Evolutionary conservation across 768 basidiomycete genomes (phyloP), one percentile per base, ranked within the genome.

Genomic region (Boletus huronensis): DNA sequence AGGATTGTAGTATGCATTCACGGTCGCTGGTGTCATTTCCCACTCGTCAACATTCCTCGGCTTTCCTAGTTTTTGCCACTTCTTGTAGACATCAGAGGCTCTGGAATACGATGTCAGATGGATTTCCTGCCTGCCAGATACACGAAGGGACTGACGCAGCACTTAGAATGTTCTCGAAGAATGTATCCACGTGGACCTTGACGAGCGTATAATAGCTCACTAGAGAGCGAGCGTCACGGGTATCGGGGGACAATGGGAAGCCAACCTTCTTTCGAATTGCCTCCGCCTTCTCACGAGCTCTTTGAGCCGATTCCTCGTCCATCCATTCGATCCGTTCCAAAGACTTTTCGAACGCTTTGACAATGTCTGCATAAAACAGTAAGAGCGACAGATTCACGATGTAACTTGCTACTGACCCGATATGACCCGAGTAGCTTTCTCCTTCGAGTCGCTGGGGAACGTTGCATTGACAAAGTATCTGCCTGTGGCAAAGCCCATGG

Each of bases 1-100:
- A 31, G 93, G 87, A 57, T 85, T 87, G 73, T 85, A 93, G 72
- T 94, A 94, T 1, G 93, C 93, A 65, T 94, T 90, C 56, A 95
- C 90, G 54, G 80, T 87, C 1, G 87, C 85, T 0, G 93, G 88
- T 57, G 79, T 83, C 90, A 97, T 96, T 67, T 90, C 85, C 93
- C 94, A 98, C 17, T 77, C 74, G 16, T 90, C 80, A 2, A 70
- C 70, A 65, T 99, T 83, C 46, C 93, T 78, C 42, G 71, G 70
- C 58, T 77, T 77, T 16, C 94, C 95, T 7, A 98, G 72, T 55
- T 80, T 81, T 54, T 77, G 74, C 94, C 94, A 98, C 59, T 71
- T 79, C 67, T 86, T 83, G 66, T 78, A 80, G 54, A 82, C 70
- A 19, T 87, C 82, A 52, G 80, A 82, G 36, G 75, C 71, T 23